Evolutionary conservation across 208 protist species (phyloP).

Genomic region (Trichomonas tenax): DNA sequence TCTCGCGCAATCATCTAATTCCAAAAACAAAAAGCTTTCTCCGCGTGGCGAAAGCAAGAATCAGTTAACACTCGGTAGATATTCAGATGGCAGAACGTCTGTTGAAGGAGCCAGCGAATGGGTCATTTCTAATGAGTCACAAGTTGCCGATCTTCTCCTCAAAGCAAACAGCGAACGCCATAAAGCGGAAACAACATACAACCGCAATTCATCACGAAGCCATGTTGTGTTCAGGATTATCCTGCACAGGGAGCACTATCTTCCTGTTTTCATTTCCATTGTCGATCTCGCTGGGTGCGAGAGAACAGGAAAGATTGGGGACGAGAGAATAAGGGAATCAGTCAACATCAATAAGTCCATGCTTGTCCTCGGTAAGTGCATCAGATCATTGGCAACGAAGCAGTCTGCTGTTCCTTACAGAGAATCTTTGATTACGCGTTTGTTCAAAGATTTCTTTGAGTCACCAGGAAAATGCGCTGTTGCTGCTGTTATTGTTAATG

Average conservation of each 20-base stretch:
- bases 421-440: background rate
- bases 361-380: background rate
- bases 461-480: background rate
- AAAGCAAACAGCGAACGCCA: background rate
- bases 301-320: background rate
- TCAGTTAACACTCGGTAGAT: background rate
- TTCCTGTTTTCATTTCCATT: background rate
- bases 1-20: background rate
- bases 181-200: background rate
- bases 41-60: background rate
- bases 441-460: background rate
- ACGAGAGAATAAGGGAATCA: background rate
- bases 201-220: background rate
- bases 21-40: background rate
- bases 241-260: background rate
- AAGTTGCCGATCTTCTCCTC: background rate
- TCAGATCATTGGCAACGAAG: background rate
- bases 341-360: background rate
- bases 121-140: background rate
- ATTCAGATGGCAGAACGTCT: background rate
- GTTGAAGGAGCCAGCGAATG: background rate
- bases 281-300: background rate
- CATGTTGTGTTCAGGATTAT: background rate
- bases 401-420: background rate
- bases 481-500: background rate